phyloP scores from a whole-genome alignment of 345 rosid species.

The Syzygium jambos region DNA sequence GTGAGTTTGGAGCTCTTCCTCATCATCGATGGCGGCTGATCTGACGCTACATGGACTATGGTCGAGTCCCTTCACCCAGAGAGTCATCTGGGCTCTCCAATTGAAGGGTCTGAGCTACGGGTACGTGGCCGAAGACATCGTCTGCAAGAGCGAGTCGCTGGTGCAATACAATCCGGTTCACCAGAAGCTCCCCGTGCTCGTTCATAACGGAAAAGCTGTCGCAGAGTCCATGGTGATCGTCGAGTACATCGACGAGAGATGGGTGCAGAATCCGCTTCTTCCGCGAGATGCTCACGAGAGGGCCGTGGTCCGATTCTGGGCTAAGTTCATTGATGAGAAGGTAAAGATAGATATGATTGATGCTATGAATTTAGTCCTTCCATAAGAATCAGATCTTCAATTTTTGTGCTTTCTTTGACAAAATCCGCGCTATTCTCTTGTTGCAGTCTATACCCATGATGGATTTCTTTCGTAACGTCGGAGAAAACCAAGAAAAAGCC shows the following conservation, averaged over 20 bases:
- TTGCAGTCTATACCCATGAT: background rate
- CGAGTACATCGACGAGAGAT: slow-evolving; percentile 21
- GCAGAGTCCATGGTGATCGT: slow-evolving; percentile 22
- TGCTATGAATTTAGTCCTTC: background rate
- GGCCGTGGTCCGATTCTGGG: slow-evolving; percentile 19
- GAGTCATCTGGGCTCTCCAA: slow-evolving; percentile 23
- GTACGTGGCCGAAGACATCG: slow-evolving; percentile 14
- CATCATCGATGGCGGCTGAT: background rate
- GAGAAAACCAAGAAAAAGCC: slow-evolving; percentile 11
- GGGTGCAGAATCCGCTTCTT: slow-evolving; percentile 20
- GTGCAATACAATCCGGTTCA: slow-evolving; percentile 14
- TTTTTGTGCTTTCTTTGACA: background rate
- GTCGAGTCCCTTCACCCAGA: slow-evolving; percentile 16
- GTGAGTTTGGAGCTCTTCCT: background rate
- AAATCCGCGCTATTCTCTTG: background rate
- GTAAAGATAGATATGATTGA: background rate
- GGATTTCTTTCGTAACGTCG: background rate
- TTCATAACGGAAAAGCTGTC: slow-evolving; percentile 15
- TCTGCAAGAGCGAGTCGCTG: slow-evolving; percentile 12
- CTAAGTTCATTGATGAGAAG: slow-evolving; percentile 20
- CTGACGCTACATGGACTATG: slow-evolving; percentile 18
- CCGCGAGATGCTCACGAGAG: slow-evolving; percentile 14
- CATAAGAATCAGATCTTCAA: background rate
- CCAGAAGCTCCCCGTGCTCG: slow-evolving; percentile 21
- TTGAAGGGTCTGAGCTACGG: slow-evolving; percentile 20